phyloP scores from a whole-genome alignment of 2,329 filamentous ascomycete species.

The Helotiales sp. region DNA sequence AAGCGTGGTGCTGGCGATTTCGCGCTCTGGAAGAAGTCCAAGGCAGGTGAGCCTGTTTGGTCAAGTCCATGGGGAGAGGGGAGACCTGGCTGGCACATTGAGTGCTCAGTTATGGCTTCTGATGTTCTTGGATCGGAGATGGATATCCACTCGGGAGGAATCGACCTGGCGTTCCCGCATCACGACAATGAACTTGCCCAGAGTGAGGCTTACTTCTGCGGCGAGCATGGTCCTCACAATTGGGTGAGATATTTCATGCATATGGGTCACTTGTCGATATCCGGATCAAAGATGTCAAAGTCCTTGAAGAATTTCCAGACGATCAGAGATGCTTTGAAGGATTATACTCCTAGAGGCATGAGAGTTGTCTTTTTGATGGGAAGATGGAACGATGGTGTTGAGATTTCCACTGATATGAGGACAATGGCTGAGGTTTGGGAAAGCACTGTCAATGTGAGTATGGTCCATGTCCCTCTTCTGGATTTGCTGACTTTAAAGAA shows the following conservation, averaged over 20 bases:
- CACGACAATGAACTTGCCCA: conserved; percentile 93
- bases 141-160: conserved; percentile 92
- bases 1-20: conserved; percentile 86
- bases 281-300: conserved; percentile 95
- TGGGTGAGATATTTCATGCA: conserved; percentile 98
- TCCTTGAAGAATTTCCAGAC: conserved; percentile 95
- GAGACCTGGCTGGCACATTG: conserved; percentile 94
- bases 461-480: not conserved
- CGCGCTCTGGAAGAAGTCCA: conserved; percentile 91
- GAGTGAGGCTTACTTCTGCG: conserved; percentile 77
- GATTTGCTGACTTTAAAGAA: conserved; percentile 48
- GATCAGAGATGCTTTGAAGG: conserved; percentile 78
- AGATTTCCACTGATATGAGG: conserved; percentile 84
- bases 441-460: conserved; percentile 68
- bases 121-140: conserved; percentile 83
- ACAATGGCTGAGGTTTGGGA: conserved; percentile 80
- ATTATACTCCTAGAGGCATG: conserved; percentile 78
- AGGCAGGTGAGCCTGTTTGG: conserved; percentile 92
- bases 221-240: conserved; percentile 58
- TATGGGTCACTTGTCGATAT: conserved; percentile 90
- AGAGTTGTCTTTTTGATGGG: conserved; percentile 87
- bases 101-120: conserved; percentile 95
- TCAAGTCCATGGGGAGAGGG: conserved; percentile 85
- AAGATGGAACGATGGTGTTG: conserved; percentile 87
- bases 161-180: conserved; percentile 90